phyloP scores from a whole-genome alignment of 2,329 filamentous ascomycete genomes.

The Alternaria sp. region DNA sequence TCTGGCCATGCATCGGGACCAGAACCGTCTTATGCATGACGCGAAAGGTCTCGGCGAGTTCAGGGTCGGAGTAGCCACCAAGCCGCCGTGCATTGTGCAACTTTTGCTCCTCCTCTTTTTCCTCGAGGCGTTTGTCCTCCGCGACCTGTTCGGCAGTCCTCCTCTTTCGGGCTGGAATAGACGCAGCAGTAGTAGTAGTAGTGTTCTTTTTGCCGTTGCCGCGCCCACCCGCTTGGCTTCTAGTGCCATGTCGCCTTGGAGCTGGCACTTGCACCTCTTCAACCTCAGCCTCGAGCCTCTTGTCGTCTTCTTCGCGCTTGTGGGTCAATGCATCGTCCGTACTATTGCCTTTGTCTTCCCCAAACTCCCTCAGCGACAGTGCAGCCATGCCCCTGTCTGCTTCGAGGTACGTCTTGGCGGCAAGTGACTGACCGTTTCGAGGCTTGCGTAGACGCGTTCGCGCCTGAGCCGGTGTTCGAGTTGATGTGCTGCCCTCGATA shows the following conservation, averaged over 20 bases:
- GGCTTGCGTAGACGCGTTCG: background rate
- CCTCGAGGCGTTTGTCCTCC: no score
- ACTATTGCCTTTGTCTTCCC: background rate
- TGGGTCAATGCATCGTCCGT: background rate
- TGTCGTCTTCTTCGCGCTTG: background rate
- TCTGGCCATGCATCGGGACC: no score
- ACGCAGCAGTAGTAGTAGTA: no score
- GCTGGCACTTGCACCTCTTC: background rate
- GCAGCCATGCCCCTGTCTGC: background rate
- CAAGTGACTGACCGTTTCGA: background rate
- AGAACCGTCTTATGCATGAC: no score
- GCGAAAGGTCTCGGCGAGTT: no score
- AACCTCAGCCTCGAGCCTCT: fast-evolving
- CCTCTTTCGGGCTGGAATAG: no score
- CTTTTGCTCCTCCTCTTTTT: no score
- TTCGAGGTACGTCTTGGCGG: background rate
- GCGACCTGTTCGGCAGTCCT: no score
- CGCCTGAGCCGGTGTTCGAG: background rate
- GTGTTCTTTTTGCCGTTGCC: background rate
- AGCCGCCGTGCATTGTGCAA: no score
- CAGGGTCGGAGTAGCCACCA: no score
- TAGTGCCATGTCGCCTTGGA: background rate
- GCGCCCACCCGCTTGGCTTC: background rate
- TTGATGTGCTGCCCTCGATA: background rate
- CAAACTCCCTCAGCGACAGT: no score